phyloP scores from a whole-genome alignment of 768 basidiomycete species.

The Punctularia strigosozonata region DNA sequence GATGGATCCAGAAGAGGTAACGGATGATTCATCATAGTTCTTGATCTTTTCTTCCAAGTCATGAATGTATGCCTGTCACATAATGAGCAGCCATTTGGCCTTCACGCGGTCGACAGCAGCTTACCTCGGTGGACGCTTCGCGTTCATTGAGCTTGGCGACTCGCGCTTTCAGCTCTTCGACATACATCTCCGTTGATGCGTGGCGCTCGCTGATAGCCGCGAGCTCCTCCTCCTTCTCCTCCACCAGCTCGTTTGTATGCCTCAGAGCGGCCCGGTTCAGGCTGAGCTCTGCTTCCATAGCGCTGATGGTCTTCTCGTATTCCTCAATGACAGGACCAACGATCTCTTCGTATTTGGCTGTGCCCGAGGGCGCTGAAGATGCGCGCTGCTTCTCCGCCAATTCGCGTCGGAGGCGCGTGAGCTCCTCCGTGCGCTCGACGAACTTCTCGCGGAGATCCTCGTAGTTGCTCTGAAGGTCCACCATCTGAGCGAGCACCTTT shows the following conservation, averaged over 20 bases:
- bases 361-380: conserved; percentile 47
- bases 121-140: conserved; percentile 85
- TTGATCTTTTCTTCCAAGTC: conserved; percentile 92
- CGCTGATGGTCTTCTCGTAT: conserved; percentile 93
- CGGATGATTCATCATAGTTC: conserved; percentile 66
- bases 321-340: conserved; percentile 98
- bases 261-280: conserved; percentile 78
- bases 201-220: conserved; percentile 55
- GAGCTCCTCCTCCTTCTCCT: conserved; percentile 83
- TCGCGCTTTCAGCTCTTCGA: conserved; percentile 74
- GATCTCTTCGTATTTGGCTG: conserved; percentile 78
- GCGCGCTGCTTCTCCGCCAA: conserved; percentile 62
- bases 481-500: conserved; percentile 70
- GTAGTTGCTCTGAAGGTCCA: conserved; percentile 77
- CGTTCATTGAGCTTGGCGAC: conserved; percentile 78
- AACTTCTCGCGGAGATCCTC: conserved; percentile 76
- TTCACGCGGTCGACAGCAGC: conserved; percentile 13
- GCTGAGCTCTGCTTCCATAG: conserved; percentile 88
- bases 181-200: conserved; percentile 70
- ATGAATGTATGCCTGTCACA: conserved; percentile 73
- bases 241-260: conserved; percentile 86
- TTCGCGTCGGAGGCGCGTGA: conserved; percentile 68
- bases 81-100: conserved; percentile 8
- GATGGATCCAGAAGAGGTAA: conserved; percentile 68
- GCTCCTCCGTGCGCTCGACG: conserved; percentile 81